Evolutionary conservation across 2,329 filamentous ascomycete genomes (phyloP), one percentile per base, ranked within the genome.

Genomic region (Claviceps sorghi): DNA sequence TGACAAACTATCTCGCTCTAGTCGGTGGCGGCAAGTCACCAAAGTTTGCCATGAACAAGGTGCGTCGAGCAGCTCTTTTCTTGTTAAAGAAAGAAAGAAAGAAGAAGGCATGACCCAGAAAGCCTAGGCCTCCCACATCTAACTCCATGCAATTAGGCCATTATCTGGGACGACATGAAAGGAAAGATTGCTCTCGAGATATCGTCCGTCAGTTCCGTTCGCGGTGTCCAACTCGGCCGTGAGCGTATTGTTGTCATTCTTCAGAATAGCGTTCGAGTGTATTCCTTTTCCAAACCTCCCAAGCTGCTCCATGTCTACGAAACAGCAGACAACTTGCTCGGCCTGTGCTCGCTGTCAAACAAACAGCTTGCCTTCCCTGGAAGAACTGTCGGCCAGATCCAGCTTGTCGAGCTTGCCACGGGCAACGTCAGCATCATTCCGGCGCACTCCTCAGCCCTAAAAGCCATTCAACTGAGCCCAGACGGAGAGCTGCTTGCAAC

Each of bases 401-500:
- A 96, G 65, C 72, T 97, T 1, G 84, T 95, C 50, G 83, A 94
- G 60, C 69, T 94, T 11, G 73, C 75, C 19, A 88, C 82, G 0
- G 82, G 83, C 49, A 91, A 87, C 60, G 88, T 97, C 57, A 94
- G 85, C 69, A 95, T 98, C 65, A 88, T 97, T 54, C 88, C 89
- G 1, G 93, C 91, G 3, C 93, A 98, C 65, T 83, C 84, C 4
- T 84, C 85, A 0, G 75, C 85, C 0, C 72, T 98, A 19, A 80
- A 85, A 55, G 88, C 89, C 43, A 75, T 98, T 58, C 79, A 83
- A 11, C 71, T 98, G 38, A 95, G 88, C 59, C 76, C 76, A 0
- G 86, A 95, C 62, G 89, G 87, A 3, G 79, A 88, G 48, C 69
- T 94, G 17, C 72, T 97, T 32, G 93, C 90, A 15, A 96, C 89